Base-by-base conservation (phyloP, 2,329 filamentous ascomycete species). In the Graphilbum sp. region DNA sequence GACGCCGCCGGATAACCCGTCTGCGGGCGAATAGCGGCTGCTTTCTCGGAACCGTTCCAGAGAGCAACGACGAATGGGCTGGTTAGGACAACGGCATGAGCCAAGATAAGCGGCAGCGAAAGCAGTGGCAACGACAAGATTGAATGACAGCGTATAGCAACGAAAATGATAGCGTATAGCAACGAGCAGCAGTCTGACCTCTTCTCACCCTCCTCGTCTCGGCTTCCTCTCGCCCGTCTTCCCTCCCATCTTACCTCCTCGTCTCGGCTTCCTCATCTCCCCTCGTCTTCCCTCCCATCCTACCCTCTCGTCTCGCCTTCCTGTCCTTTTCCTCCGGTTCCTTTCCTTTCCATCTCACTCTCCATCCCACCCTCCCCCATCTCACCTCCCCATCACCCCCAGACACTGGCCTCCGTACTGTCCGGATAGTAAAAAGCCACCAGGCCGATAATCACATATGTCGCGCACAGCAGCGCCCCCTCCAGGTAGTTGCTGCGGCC, bases 401-500 rank as follows among this genome's bases (percentile, higher is more conserved):
- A 39, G 11, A 18, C 38, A 34, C 63, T 72, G 5, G 64, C 61
- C 13, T 73, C 61, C 3, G 54, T 47, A 2, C 57, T 60, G 27
- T 61, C 59, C 0, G 76, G 76, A 43, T 78, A 80, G 50, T 75
- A 81, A 49, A 76, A 79, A 0, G 76, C 74, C 8, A 74, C 70
- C 2, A 79, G 63, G 1, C 64, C 66, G 46, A 81, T 80, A 42
- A 81, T 80, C 36, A 80, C 59, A 51, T 80, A 81, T 4, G 74
- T 72, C 1, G 75, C 69, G 46, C 73, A 75, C 21, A 82, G 54
- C 32, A 82, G 53, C 2, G 77, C 76, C 13, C 84, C 84, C 59
- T 92, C 84, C 12, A 92, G 70, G 50, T 90, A 92, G 53, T 92
- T 92, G 54, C 78, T 85, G 54, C 85, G 71, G 11, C 84, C 84